Conservation (phyloP, 1,284 basidiomycete species). For the Cutaneotrichosporon sp. region DNA sequence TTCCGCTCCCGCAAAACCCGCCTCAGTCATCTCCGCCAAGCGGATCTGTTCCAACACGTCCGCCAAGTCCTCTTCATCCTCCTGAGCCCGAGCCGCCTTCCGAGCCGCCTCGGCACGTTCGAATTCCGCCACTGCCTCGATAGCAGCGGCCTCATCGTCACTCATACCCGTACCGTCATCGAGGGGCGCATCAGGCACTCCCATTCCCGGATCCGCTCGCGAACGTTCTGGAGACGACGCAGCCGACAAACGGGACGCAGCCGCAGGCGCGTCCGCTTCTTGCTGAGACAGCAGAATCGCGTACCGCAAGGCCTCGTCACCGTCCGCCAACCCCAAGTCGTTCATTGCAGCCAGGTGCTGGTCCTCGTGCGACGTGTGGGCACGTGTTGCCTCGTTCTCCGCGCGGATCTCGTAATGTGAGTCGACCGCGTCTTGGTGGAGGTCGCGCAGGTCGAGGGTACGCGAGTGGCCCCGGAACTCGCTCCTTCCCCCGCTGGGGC, state of each 20-base stretch:
- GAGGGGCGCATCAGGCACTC: background rate
- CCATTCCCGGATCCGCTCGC: background rate
- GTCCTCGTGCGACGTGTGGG: conserved; percentile 23
- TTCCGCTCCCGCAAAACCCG: conserved; percentile 13
- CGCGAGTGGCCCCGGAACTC: conserved; percentile 28
- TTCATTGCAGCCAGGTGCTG: conserved; percentile 34
- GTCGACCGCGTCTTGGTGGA: conserved; percentile 37
- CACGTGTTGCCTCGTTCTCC: conserved; percentile 27
- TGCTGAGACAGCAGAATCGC: conserved; percentile 45
- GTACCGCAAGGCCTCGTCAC: conserved; percentile 45
- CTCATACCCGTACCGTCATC: conserved; percentile 10
- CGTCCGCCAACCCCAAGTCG: conserved; percentile 41
- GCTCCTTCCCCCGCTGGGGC: conserved; percentile 30
- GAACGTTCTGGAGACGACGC: background rate
- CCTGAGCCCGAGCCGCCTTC: conserved; percentile 11
- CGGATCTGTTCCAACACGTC: conserved; percentile 40
- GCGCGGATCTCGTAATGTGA: conserved; percentile 36
- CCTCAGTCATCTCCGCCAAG: conserved; percentile 29
- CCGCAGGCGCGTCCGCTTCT: conserved; percentile 19
- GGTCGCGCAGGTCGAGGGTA: conserved; percentile 36
- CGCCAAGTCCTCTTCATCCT: conserved; percentile 32
- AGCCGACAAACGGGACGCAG: background rate
- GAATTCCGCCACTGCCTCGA: conserved; percentile 19
- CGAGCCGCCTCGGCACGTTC: conserved; percentile 13
- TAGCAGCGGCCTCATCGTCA: conserved; percentile 23